These are phyloP conservation scores for Saccharomycopsis capsularis DNA, from an alignment of 805 yeast genomes.

Conservation along the genomic window DNA sequence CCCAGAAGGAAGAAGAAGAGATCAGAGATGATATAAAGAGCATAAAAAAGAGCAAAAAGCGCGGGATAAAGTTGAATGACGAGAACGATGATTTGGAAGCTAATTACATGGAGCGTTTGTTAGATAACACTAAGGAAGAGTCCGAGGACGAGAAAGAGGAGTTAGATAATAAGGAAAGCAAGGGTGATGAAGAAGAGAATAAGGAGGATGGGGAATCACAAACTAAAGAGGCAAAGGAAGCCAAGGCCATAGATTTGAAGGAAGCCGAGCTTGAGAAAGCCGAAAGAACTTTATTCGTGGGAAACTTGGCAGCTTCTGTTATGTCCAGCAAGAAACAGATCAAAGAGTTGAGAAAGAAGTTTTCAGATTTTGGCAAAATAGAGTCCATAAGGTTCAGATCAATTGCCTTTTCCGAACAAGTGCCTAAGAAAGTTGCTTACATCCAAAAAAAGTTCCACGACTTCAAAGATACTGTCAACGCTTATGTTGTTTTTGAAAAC, in stretches of 20 bases:
- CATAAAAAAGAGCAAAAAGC: constrained; percentile 7
- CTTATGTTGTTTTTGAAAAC: constrained; percentile 72
- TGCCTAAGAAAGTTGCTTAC: constrained; percentile 89
- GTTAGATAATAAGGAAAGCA: constrained; percentile 6
- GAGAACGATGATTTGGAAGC: constrained; percentile 23
- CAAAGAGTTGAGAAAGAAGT: constrained; percentile 60
- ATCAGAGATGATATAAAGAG: neutral
- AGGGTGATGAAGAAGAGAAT: constrained; percentile 13
- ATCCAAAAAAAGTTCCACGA: constrained; percentile 67
- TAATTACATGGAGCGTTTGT: constrained; percentile 13
- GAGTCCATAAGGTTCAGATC: constrained; percentile 87
- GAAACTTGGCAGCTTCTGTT: constrained; percentile 65
- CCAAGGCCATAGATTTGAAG: constrained; percentile 14
- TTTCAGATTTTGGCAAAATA: constrained; percentile 39
- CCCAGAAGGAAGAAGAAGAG: constrained; percentile 10
- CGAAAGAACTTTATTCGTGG: constrained; percentile 78
- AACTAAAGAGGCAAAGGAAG: neutral
- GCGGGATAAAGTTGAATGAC: constrained; percentile 14
- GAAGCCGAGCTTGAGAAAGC: constrained; percentile 64
- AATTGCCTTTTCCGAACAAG: constrained; percentile 76
- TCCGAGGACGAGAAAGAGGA: constrained; percentile 14
- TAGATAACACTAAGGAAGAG: constrained; percentile 17
- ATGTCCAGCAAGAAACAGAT: constrained; percentile 55
- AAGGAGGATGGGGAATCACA: neutral
- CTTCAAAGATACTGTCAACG: constrained; percentile 74